These are phyloP conservation scores for Orbilia quercus DNA, from an alignment of 2,329 filamentous ascomycete species.

Conservation along the genomic window DNA sequence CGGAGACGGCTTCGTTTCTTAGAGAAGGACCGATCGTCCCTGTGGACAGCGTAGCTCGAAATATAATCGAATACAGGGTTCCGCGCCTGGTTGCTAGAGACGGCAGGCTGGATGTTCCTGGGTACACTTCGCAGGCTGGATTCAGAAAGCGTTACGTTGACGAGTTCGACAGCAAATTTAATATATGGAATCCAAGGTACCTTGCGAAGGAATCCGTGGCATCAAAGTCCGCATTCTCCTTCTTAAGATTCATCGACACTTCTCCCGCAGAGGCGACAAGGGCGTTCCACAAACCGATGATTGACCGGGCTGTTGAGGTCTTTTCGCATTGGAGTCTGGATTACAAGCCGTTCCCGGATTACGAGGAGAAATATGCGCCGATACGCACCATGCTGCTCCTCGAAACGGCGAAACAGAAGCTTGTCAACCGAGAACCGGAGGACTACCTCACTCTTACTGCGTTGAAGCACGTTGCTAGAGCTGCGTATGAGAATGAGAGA, in stretches of 20 bases:
- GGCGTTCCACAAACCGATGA: conserved; percentile 76
- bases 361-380: conserved; percentile 73
- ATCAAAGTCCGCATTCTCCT: conserved; percentile 80
- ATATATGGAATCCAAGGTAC: conserved; percentile 86
- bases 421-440: conserved; percentile 12
- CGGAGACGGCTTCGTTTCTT: conserved; percentile 93
- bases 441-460: conserved; percentile 62
- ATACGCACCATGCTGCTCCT: conserved; percentile 85
- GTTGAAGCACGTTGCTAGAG: conserved; percentile 81
- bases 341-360: conserved; percentile 47
- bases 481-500: conserved; percentile 75
- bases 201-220: conserved; percentile 71
- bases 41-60: conserved; percentile 83
- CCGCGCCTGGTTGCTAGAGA: conserved; percentile 85
- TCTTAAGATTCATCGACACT: conserved; percentile 84
- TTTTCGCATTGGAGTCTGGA: conserved; percentile 65
- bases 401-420: conserved; percentile 44
- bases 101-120: conserved; percentile 79
- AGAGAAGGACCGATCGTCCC: conserved; percentile 86
- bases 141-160: conserved; percentile 81
- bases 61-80: conserved; percentile 82
- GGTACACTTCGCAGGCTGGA: conserved; percentile 80
- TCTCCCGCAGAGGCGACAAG: conserved; percentile 78
- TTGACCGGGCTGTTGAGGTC: conserved; percentile 75
- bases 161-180: conserved; percentile 75